Conservation (phyloP, 169 alveolate species). For the Miamiensis avidus region DNA sequence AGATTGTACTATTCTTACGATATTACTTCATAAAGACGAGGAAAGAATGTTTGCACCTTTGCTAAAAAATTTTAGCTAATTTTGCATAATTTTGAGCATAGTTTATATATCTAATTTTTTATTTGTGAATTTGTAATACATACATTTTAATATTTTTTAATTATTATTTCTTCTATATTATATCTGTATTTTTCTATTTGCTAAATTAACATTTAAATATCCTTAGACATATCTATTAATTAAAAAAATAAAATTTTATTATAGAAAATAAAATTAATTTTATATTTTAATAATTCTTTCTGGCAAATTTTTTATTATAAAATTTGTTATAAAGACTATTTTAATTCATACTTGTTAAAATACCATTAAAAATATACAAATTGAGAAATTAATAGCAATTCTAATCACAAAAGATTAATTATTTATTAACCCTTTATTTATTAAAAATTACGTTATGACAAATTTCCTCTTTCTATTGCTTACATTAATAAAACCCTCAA, state of each 20-base stretch:
- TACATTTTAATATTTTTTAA: no score
- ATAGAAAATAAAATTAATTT: no score
- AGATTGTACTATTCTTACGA: neutral
- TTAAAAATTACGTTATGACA: neutral
- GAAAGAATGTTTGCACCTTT: neutral
- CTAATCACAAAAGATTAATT: no score
- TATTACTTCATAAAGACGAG: neutral
- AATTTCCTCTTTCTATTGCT: neutral
- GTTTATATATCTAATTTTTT: no score
- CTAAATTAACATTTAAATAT: neutral
- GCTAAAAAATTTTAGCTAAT: neutral
- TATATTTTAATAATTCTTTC: no score
- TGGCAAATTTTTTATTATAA: no score
- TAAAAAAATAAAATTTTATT: no score
- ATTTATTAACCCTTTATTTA: no score
- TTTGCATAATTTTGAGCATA: neutral
- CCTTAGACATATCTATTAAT: neutral
- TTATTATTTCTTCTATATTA: neutral
- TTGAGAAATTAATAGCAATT: no score
- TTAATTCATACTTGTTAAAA: no score
- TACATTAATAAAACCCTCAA: neutral
- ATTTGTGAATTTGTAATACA: neutral
- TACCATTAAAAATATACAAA: no score
- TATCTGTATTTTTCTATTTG: neutral
- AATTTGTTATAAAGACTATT: no score